These are phyloP conservation scores for Globisporangium okanoganense DNA, from an alignment of 352 stramenopile species.

Conservation along the genomic window DNA sequence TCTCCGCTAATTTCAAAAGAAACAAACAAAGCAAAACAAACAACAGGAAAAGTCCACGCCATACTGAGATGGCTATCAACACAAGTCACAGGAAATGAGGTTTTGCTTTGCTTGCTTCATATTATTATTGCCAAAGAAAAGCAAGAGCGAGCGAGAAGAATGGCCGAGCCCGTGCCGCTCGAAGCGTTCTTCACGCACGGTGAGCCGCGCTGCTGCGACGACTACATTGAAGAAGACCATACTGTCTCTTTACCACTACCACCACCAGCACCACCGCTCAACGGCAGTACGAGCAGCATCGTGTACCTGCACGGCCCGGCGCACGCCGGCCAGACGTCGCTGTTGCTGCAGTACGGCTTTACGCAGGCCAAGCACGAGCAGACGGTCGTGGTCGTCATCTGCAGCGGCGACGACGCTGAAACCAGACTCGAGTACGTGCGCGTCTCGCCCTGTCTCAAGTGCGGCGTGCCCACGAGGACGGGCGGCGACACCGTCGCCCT, in stretches of 20 bases:
- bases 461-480: slow-evolving; percentile 37
- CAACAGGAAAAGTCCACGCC: too few species aligned
- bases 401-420: slow-evolving; percentile 23
- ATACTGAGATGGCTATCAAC: too few species aligned
- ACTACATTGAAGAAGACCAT: background rate
- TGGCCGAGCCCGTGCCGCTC: slow-evolving; percentile 16
- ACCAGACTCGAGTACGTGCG: slow-evolving; percentile 18
- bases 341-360: slow-evolving; percentile 66
- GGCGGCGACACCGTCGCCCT: slow-evolving; percentile 43
- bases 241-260: too few species aligned
- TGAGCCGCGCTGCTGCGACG: slow-evolving; percentile 17
- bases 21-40: too few species aligned
- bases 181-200: slow-evolving; percentile 69
- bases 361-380: slow-evolving; percentile 36
- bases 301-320: slow-evolving; percentile 44
- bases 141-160: background rate
- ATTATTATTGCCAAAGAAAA: too few species aligned
- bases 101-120: too few species aligned
- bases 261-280: slow-evolving; percentile 1
- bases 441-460: slow-evolving; percentile 42
- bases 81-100: too few species aligned
- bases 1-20: too few species aligned
- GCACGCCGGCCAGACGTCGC: slow-evolving; percentile 44
- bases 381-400: slow-evolving; percentile 50
- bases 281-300: slow-evolving; percentile 15